Base-by-base conservation (phyloP, 2,329 filamentous ascomycete species). In the Colletotrichum acutatum region DNA sequence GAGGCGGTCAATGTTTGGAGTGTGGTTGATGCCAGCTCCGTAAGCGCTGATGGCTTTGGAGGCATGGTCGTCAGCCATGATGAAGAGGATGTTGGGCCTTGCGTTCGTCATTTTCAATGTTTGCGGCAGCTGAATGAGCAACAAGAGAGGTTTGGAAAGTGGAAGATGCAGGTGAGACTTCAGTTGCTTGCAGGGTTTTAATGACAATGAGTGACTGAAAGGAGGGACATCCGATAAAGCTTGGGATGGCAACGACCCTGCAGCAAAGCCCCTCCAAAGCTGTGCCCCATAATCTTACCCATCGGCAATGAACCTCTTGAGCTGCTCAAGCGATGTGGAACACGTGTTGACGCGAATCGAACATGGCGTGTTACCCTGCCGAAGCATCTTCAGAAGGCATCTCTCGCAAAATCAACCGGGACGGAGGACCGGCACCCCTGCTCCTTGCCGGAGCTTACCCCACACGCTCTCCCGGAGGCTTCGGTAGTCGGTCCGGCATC, bases 21-120 rank as follows among this genome's bases (percentile, higher is more conserved):
- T 89, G 63, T 82, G 68, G 76, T 88, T 89, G 76, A 89, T 88
- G 5, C 84, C 85, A 1, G 86, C 85, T 3, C 86, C 86, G 53
- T 89, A 88, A 71, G 80, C 81, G 22, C 80, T 82, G 60, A 87
- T 88, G 19, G 86, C 80, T 75, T 89, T 88, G 56, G 84, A 79
- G 8, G 87, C 87, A 80, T 89, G 86, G 78, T 88, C 87, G 78
- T 89, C 86, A 0, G 86, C 87, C 85, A 89, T 87, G 77, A 89
- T 87, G 79, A 89, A 89, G 67, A 89, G 37, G 63, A 71, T 67
- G 71, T 85, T 85, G 53, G 80, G 78, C 49, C 75, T 66, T 6
- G 57, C 24, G 0, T 16, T 16, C 34, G 71, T 52, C 71, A 73
- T 71, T 8, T 24, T 66, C 37, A 19, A 2, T 19, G 8, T 32